Base-by-base conservation (phyloP, 768 basidiomycete species). In the Leccinellum albellum region DNA sequence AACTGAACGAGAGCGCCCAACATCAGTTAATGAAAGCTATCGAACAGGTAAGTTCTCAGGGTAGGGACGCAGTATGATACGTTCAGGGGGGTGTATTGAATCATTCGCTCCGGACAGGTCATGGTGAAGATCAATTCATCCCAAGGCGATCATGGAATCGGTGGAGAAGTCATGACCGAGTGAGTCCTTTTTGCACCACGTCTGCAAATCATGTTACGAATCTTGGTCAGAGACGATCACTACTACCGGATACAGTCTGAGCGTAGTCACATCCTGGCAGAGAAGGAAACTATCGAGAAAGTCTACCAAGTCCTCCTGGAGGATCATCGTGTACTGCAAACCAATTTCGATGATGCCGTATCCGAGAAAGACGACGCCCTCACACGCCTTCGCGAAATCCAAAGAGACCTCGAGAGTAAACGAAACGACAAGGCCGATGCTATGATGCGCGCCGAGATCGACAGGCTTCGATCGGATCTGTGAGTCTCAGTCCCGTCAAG, bases 1-100 rank as follows among this genome's bases (percentile, higher is more conserved):
- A 82, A 2, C 72, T 97, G 60, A 87, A 83, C 58, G 89, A 96
- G 71, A 79, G 75, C 17, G 87, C 94, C 66, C 94, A 97, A 74
- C 90, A 93, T 69, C 79, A 85, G 66, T 75, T 97, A 53, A 98
- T 97, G 95, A 88, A 83, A 72, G 89, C 91, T 40, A 96, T 97
- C 57, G 94, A 97, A 72, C 89, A 91, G 79, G 94, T 91, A 57
- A 53, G 81, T 70, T 35, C 28, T 54, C 58, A 20, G 46, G n/a
- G 15, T 33, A 37, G 49, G 24, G 48, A 1, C 6, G 6, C 33
- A 26, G 37, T 42, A 46, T n/a, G 44, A 33, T 37, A 33, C 24
- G 23, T 23, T 58, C 56, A 56, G 50, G 37, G 32, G 14, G 20
- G 28, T 17, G 33, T 49, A 54, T 24, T n/a, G 50, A 52, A 50